A percentile compares a stretch with the other conserved stretches of the same genome.
These are phyloP conservation scores for Nemania bipapillata DNA, from an alignment of 2,329 filamentous ascomycete species.

Conservation along the genomic window DNA sequence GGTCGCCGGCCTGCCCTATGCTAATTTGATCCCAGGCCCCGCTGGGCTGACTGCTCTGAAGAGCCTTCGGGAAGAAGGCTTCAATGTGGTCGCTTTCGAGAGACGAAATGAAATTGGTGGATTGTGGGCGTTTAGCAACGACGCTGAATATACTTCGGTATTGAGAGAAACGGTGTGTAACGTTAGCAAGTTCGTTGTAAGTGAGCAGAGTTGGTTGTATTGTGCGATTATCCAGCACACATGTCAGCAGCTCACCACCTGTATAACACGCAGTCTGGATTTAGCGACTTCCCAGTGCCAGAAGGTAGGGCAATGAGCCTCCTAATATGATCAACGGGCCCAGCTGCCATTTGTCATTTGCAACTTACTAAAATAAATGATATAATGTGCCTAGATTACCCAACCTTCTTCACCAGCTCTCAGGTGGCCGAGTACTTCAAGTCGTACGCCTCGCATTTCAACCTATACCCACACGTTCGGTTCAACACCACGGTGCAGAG, in stretches of 20 bases:
- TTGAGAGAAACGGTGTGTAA: slow-evolving; percentile 54
- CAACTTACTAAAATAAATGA: neutral
- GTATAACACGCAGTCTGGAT: slow-evolving; percentile 33
- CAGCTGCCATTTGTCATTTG: neutral
- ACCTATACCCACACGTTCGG: slow-evolving; percentile 34
- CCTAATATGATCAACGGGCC: neutral
- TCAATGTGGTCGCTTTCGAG: slow-evolving; percentile 58
- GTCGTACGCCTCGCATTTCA: slow-evolving; percentile 39
- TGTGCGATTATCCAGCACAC: neutral
- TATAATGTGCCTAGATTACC: slow-evolving; percentile 31
- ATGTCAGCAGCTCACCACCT: neutral
- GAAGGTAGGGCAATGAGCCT: slow-evolving; percentile 35
- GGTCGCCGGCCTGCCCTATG: neutral
- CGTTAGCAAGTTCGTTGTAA: slow-evolving; percentile 47
- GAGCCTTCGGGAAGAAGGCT: slow-evolving; percentile 58
- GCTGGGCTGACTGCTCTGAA: slow-evolving; percentile 50
- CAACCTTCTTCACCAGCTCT: slow-evolving; percentile 30
- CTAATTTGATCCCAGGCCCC: slow-evolving; percentile 11
- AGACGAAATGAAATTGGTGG: slow-evolving; percentile 56
- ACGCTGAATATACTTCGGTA: slow-evolving; percentile 40
- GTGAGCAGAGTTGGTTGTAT: neutral
- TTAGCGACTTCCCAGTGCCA: slow-evolving; percentile 41
- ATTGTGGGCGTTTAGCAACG: slow-evolving; percentile 57
- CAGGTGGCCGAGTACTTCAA: slow-evolving; percentile 38
- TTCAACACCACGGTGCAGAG: slow-evolving; percentile 38